Base-by-base conservation (phyloP, 1,139 yeast genomes). In the Saccharomyces uvarum region DNA sequence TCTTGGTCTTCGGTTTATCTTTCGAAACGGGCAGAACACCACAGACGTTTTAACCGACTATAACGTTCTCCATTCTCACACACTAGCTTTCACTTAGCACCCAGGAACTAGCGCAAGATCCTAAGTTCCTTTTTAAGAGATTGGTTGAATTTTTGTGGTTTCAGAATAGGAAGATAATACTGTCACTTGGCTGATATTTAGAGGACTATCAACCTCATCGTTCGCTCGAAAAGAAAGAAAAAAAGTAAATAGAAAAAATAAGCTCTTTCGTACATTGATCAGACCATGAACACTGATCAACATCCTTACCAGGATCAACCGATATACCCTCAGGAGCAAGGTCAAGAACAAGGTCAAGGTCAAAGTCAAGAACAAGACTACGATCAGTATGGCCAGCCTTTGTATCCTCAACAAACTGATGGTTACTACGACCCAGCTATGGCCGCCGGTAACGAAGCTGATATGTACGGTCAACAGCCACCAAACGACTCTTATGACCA, bases 401-500 rank as follows among this genome's bases (percentile, higher is more conserved):
- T 60, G 11, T 56, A 61, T 52, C 56, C 57, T 32, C 38, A 49
- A 44, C 48, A 47, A 29, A 19, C n/a, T 33, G 57, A 56, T 13
- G 56, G 53, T 9, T 58, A 58, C 48, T 53, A 57, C 47, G 56
- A 60, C 26, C 59, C 51, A 38, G 54, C 41, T 50, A 52, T 42
- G 29, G 53, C 47, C 52, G 55, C 52, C 42, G 74, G 72, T 16
- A 16, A 21, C 19, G 44, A 38, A 38, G 44, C 44, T 38, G 44
- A 38, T 38, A 16, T 38, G 24, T 38, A 38, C 21, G 50, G 54
- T 42, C 68, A 66, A 46, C 59, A 59, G 29, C 76, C 77, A 64
- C 77, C 75, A 62, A 84, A 80, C 63, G 81, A 81, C 63, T 81
- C 77, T 58, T 81, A 70, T 59, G 42, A 51, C 19, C 53, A 33